These are phyloP conservation scores for Suhomyces maxii DNA, from an alignment of 1,139 yeast genomes.

Conservation along the genomic window DNA sequence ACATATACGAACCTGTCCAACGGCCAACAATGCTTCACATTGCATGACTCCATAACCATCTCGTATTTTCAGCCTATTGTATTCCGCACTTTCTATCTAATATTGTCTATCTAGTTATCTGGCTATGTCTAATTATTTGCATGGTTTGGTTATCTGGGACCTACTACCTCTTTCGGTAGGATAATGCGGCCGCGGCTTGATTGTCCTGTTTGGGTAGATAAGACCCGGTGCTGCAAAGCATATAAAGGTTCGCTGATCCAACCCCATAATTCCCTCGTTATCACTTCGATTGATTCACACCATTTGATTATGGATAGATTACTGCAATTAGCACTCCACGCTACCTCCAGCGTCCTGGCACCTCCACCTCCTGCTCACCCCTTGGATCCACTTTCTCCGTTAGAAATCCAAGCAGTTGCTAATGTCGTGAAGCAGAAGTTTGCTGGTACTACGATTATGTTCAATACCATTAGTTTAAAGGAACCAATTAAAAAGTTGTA, in stretches of 20 bases:
- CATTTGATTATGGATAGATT: slow-evolving; percentile 57
- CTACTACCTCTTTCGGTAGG: slow-evolving; percentile 1
- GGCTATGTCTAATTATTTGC: no score
- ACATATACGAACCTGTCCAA: no score
- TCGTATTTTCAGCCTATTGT: no score
- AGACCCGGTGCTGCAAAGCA: slow-evolving; percentile 7
- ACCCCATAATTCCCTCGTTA: not conserved
- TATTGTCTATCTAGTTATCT: no score
- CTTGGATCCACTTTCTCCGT: slow-evolving; percentile 66
- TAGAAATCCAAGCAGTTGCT: slow-evolving; percentile 52
- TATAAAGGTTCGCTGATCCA: not conserved
- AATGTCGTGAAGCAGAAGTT: slow-evolving; percentile 46
- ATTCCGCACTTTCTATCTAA: no score
- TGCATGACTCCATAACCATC: no score
- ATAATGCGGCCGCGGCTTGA: slow-evolving; percentile 3
- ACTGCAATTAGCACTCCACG: slow-evolving; percentile 62
- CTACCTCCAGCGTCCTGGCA: slow-evolving; percentile 52
- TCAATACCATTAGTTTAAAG: slow-evolving; percentile 68
- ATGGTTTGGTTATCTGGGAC: not conserved
- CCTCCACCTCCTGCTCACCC: slow-evolving; percentile 65
- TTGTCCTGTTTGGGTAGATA: slow-evolving; percentile 14
- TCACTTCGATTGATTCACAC: not conserved
- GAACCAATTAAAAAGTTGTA: slow-evolving; percentile 68
- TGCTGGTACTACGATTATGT: slow-evolving; percentile 48
- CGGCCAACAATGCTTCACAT: no score